Conservation (phyloP, 2,329 filamentous ascomycete genomes). For the Ascochyta lentis region DNA sequence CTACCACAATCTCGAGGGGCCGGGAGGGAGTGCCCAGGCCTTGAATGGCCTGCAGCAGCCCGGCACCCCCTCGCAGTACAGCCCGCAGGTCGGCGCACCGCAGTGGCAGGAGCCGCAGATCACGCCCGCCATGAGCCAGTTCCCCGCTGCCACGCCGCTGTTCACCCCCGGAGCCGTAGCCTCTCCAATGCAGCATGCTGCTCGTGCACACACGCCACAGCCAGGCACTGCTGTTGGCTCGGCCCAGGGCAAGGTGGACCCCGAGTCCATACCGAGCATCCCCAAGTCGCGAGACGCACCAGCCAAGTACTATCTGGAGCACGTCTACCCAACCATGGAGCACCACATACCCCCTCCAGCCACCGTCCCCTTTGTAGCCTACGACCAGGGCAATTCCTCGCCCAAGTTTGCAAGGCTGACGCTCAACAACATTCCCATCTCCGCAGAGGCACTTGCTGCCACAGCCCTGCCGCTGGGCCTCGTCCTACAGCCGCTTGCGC, state of each 20-base stretch:
- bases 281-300: conserved; percentile 82
- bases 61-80: conserved; percentile 63
- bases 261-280: conserved; percentile 91
- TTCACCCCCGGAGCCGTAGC: conserved; percentile 54
- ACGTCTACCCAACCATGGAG: conserved; percentile 95
- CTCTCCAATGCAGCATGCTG: conserved; percentile 47
- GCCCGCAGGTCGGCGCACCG: conserved; percentile 40
- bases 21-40: conserved; percentile 68
- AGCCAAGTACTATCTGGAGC: conserved; percentile 82
- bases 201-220: conserved; percentile 34
- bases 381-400: conserved; percentile 94
- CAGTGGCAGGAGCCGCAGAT: conserved; percentile 52
- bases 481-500: conserved; percentile 85
- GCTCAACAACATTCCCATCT: conserved; percentile 89
- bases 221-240: conserved; percentile 58
- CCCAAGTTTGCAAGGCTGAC: conserved; percentile 92
- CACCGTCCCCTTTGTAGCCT: conserved; percentile 87
- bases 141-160: conserved; percentile 65
- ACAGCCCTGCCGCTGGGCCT: conserved; percentile 88
- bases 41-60: conserved; percentile 72
- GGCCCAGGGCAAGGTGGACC: conserved; percentile 78
- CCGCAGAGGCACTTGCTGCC: conserved; percentile 76
- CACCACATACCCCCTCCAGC: conserved; percentile 90
- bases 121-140: conserved; percentile 62
- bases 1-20: conserved; percentile 82